Conservation (phyloP, 306 rosid genomes). For the Castanospermum australe region DNA sequence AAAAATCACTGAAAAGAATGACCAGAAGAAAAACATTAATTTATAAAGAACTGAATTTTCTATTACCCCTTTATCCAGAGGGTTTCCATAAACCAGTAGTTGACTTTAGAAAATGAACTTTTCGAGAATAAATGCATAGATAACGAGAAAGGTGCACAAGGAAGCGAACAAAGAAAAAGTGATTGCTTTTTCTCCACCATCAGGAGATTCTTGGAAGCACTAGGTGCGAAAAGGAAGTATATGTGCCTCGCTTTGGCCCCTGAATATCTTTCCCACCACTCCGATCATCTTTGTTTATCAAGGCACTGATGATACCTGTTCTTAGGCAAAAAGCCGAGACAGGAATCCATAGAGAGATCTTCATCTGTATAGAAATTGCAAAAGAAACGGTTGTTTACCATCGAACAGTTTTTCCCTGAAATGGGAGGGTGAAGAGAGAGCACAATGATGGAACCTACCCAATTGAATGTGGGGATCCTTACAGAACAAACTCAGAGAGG, state of each 20-base stretch:
- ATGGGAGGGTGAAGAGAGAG: background rate
- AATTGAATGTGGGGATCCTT: background rate
- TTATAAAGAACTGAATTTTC: too few relatives aligned
- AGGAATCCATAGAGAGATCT: background rate
- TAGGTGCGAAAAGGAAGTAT: background rate
- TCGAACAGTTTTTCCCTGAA: background rate
- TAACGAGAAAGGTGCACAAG: conserved; percentile 17
- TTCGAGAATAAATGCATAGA: background rate
- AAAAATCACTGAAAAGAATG: background rate
- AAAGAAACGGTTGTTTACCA: background rate
- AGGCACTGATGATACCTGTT: background rate
- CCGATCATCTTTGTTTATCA: conserved; percentile 3
- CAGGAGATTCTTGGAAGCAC: background rate
- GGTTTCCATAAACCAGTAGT: too few relatives aligned
- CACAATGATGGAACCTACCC: background rate
- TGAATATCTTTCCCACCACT: conserved; percentile 15
- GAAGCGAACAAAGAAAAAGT: conserved; percentile 19
- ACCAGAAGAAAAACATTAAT: background rate
- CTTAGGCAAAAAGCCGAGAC: background rate
- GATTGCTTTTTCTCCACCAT: background rate
- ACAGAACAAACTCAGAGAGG: background rate
- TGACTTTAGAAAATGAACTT: background rate
- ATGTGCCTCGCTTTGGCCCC: conserved; percentile 21
- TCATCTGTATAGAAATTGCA: background rate
- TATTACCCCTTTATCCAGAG: too few relatives aligned